phyloP scores from a whole-genome alignment of 1,284 basidiomycete species.

The Cryptococcus depauperatus region DNA sequence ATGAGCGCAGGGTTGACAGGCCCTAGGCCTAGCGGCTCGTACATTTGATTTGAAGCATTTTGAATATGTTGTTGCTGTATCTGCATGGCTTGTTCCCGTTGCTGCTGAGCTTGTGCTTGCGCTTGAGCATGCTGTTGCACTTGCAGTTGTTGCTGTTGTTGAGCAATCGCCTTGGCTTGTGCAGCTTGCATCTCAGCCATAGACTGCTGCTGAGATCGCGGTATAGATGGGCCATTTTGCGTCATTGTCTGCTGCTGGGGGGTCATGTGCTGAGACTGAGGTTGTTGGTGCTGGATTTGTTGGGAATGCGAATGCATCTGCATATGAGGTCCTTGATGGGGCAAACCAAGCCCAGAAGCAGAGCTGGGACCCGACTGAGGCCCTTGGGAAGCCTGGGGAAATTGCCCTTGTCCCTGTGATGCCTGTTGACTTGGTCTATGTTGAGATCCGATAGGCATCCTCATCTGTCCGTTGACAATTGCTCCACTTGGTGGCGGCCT shows the following conservation, averaged over 20 bases:
- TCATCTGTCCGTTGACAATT: slow-evolving; percentile 28
- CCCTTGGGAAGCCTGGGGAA: slow-evolving; percentile 1
- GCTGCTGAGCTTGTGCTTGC: slow-evolving; percentile 13
- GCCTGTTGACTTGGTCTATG: background rate
- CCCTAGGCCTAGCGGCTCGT: slow-evolving; percentile 25
- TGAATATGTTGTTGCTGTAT: slow-evolving; percentile 24
- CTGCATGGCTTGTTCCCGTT: slow-evolving; percentile 22
- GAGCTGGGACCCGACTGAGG: slow-evolving; percentile 8
- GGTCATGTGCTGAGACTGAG: slow-evolving; percentile 11
- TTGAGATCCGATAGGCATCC: slow-evolving; percentile 1
- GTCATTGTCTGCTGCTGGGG: slow-evolving; percentile 18
- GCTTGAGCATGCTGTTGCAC: slow-evolving; percentile 11
- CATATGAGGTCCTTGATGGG: slow-evolving; percentile 4
- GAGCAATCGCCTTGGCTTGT: slow-evolving; percentile 16
- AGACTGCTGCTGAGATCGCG: slow-evolving; percentile 10
- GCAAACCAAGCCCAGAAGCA: slow-evolving; percentile 2
- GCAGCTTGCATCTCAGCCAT: slow-evolving; percentile 9
- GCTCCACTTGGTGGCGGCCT: slow-evolving; percentile 29
- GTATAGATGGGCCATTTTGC: slow-evolving; percentile 10
- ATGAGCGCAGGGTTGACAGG: slow-evolving; percentile 30
- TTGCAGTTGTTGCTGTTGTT: slow-evolving; percentile 14
- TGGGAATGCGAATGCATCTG: slow-evolving; percentile 6
- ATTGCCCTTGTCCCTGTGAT: slow-evolving; percentile 1
- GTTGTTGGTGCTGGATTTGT: slow-evolving; percentile 15
- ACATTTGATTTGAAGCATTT: slow-evolving; percentile 23